phyloP scores from a whole-genome alignment of 2,329 filamentous ascomycete species.

The Monilinia vaccinii-corymbosi region DNA sequence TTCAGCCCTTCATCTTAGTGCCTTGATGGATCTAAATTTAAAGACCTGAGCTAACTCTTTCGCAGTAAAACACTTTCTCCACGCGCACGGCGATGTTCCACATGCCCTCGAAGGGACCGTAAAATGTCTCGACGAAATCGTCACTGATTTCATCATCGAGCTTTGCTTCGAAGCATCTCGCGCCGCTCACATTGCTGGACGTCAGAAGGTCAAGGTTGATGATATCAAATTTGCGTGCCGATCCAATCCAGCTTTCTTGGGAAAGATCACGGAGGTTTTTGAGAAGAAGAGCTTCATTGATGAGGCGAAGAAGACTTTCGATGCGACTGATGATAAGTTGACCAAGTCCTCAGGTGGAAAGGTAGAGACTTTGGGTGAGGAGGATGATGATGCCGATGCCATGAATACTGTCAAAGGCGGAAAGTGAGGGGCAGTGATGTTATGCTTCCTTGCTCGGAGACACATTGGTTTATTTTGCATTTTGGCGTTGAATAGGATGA shows the following conservation, averaged over 20 bases:
- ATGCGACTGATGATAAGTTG: slow-evolving; percentile 56
- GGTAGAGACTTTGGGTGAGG: slow-evolving; percentile 45
- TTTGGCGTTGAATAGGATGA: not conserved
- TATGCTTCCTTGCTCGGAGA: too few relatives aligned
- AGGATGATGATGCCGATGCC: slow-evolving; percentile 41
- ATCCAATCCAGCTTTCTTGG: slow-evolving; percentile 75
- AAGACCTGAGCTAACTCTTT: slow-evolving; percentile 3
- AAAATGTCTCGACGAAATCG: slow-evolving; percentile 83
- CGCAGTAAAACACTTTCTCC: slow-evolving; percentile 64
- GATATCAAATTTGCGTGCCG: slow-evolving; percentile 94
- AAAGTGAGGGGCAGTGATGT: slow-evolving; percentile 11
- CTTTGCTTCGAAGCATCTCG: slow-evolving; percentile 84
- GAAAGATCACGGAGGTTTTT: slow-evolving; percentile 80
- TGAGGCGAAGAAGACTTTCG: slow-evolving; percentile 67
- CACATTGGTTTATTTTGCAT: not conserved
- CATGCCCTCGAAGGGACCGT: slow-evolving; percentile 77
- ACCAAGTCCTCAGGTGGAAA: slow-evolving; percentile 40
- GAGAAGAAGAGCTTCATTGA: slow-evolving; percentile 84
- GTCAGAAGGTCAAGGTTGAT: slow-evolving; percentile 96
- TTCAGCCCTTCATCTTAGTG: not conserved
- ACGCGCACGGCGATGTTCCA: slow-evolving; percentile 69
- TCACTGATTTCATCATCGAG: slow-evolving; percentile 94
- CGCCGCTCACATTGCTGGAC: slow-evolving; percentile 74
- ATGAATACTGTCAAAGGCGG: slow-evolving; percentile 21
- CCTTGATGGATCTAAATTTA: not conserved